Base-by-base conservation (phyloP, 148 eudicot species). In the Tetragonia tetragonoides region DNA sequence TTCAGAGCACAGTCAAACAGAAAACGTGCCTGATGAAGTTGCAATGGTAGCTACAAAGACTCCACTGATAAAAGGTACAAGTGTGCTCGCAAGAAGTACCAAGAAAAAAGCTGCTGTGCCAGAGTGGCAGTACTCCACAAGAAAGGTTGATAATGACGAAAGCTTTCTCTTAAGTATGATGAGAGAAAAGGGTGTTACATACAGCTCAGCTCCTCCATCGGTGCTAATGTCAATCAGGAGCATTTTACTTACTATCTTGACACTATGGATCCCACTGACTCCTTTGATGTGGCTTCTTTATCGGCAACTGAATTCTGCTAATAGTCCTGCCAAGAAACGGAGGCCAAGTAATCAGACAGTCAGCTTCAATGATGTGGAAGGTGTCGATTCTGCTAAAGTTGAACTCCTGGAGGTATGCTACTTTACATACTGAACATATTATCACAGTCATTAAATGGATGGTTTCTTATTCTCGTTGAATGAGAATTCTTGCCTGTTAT, bases 321-420 rank as follows among this genome's bases (percentile, higher is more conserved):
- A 91, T 85, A 87, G 97, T 76, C 90, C 88, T 24, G 95, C 95
- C 20, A 93, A 73, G 83, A 96, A 90, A 82, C 86, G 91, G 28
- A 85, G 77, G 66, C 87, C 97, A 75, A 88, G 87, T 72, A 88
- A 83, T 79, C 88, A 90, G 84, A 78, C 79, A 79, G 93, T 89
- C 75, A 77, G 86, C 87, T 96, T 96, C 85, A 90, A 91, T 51
- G 99, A 96, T 77, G 99, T 96, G 75, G 99, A 93, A 81, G 99
- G 99, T 5, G 97, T 96, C 68, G 97, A 91, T 88, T 78, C 93
- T 68, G 99, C 99, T 7, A 96, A 95, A 86, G 90, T 90, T 66
- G 99, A 96, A 90, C 99, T 96, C 54, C 83, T 93, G 98, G 99
- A 96, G 98, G 99, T 96, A 81, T 75, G 81, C 72, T 68, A 46